Evolutionary conservation across 805 yeast genomes (phyloP), one percentile per base, ranked within the genome.

Genomic region (Pichia thaimueangensis): DNA sequence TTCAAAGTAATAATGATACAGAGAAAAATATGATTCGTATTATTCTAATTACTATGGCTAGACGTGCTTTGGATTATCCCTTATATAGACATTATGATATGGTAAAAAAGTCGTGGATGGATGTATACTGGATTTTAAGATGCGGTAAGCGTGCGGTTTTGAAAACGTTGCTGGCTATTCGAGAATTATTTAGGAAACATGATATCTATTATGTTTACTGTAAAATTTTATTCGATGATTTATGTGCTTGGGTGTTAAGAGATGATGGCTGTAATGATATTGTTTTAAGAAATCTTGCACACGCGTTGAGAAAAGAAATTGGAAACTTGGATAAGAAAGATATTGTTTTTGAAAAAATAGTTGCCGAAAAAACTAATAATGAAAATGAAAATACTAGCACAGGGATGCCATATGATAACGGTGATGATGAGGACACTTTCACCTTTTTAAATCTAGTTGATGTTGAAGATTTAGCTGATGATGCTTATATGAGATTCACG

Each of bases 151-250:
- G 84, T 37, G 69, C 73, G 12, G 71, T 89, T 0, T 64, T 88
- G 28, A 73, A 75, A 50, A 65, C 73, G 1, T 56, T 91, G 20
- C 62, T 88, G 24, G 76, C 73, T 7, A 60, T 78, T 13, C 73
- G 84, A 50, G 91, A 84, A 56, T 63, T 84, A 10, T 89, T 89
- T 60, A 70, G 96, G 45, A 82, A 66, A 56, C 95, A 87, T 56
- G 95, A 87, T 54, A 73, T 82, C 17, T 87, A 87, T 58, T 86
- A 87, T 56, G 87, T 86, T 6, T 89, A 89, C 58, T 84, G 84
- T 56, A 78, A 77, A 55, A 71, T 88, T 0, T 71, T 86, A 68
- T 51, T 87, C 5, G 87, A 84, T 53, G 96, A 89, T 58, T 66
- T 86, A 48, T 71, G 85, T 44, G 67, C 81, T 13, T 89, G 95